Evolutionary conservation across 805 yeast genomes (phyloP).

Genomic region (Candida namnaoensis): DNA sequence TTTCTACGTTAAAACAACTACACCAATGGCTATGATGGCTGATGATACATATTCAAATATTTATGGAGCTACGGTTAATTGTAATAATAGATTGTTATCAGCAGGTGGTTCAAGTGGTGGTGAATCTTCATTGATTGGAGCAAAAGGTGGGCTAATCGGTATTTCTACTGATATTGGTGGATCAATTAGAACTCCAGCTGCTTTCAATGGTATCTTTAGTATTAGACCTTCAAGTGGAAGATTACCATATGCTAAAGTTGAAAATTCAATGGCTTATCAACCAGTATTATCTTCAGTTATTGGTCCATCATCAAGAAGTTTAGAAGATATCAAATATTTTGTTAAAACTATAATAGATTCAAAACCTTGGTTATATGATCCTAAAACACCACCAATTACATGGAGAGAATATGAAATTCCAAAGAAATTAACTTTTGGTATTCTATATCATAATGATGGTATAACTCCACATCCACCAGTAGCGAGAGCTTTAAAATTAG

Average conservation of each 20-base stretch:
- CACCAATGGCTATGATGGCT: conserved; percentile 42
- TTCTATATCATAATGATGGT: conserved; percentile 33
- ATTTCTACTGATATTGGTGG: conserved; percentile 52
- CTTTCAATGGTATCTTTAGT: conserved; percentile 27
- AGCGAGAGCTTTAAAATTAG: conserved; percentile 29
- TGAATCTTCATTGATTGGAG: conserved; percentile 37
- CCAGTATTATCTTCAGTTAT: conserved; percentile 23
- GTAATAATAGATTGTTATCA: conserved; percentile 31
- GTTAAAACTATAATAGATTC: conserved; percentile 30
- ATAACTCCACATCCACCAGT: conserved; percentile 51
- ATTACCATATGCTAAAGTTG: neutral
- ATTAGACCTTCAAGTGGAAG: neutral
- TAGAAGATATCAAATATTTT: conserved; percentile 20
- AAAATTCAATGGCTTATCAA: conserved; percentile 24
- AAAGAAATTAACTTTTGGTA: conserved; percentile 34
- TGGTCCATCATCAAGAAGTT: conserved; percentile 23
- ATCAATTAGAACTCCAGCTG: conserved; percentile 38
- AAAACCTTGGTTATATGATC: conserved; percentile 40
- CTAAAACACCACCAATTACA: conserved; percentile 39
- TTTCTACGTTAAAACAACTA: conserved; percentile 44
- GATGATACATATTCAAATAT: conserved; percentile 36
- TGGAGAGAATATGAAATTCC: conserved; percentile 29
- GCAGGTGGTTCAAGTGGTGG: conserved; percentile 51
- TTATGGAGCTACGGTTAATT: conserved; percentile 38
- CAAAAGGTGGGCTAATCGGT: conserved; percentile 40